Conservation (phyloP, 176 grass and related monocot genomes). For the Tillandsia fasciculata region DNA sequence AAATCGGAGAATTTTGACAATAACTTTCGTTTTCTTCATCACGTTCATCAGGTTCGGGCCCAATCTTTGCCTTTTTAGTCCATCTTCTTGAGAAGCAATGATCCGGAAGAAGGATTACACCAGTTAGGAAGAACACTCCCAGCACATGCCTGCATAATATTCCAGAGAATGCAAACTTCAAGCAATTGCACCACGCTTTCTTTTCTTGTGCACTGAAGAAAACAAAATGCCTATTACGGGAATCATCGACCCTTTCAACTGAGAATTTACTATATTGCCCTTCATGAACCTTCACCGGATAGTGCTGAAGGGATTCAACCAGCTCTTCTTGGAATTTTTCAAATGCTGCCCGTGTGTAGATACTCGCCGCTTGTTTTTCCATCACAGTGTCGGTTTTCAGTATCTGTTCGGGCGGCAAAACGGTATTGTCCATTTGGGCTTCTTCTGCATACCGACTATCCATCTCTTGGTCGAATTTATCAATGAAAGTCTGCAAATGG, state of each 20-base stretch:
- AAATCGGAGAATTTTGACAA: constrained; percentile 31
- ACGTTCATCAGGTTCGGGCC: constrained; percentile 30
- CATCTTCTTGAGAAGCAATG: constrained; percentile 62
- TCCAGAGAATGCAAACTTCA: constrained; percentile 49
- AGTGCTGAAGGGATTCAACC: constrained; percentile 57
- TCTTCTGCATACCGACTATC: constrained; percentile 44
- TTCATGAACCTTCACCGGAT: constrained; percentile 68
- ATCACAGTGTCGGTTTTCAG: constrained; percentile 55
- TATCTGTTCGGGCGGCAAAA: constrained; percentile 35
- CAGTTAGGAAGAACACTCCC: constrained; percentile 46
- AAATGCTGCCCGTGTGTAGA: constrained; percentile 64
- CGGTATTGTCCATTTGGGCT: constrained; percentile 45
- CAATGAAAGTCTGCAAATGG: constrained; percentile 50
- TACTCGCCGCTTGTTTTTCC: constrained; percentile 74
- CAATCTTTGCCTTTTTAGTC: constrained; percentile 67
- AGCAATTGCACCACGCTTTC: constrained; percentile 82
- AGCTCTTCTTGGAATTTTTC: constrained; percentile 71
- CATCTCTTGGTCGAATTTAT: constrained; percentile 62
- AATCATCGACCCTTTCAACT: constrained; percentile 41
- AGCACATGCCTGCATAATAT: constrained; percentile 88
- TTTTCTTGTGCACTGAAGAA: constrained; percentile 51
- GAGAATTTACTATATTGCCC: constrained; percentile 62
- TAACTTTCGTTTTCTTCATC: constrained; percentile 34
- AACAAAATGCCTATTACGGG: constrained; percentile 47
- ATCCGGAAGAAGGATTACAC: constrained; percentile 52